These are phyloP conservation scores for Dicorynia guianensis DNA, from an alignment of 306 rosid species.

Conservation along the genomic window DNA sequence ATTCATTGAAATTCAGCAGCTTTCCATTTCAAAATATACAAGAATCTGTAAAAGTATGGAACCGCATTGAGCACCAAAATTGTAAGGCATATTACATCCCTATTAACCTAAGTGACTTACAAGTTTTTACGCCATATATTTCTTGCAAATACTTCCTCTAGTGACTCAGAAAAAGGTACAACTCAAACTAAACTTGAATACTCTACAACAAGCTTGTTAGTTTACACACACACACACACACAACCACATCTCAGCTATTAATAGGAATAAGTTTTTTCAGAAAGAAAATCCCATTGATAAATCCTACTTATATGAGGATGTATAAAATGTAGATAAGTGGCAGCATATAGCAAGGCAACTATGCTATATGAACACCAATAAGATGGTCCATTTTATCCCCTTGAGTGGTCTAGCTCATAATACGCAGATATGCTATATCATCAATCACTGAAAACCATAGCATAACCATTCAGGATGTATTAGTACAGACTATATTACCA, in stretches of 20 bases:
- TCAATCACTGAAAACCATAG: not conserved
- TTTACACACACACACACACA: not conserved
- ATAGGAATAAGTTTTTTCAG: not conserved
- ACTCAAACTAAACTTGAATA: not conserved
- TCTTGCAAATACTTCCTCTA: not conserved
- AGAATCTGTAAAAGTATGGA: not conserved
- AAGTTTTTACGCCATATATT: not conserved
- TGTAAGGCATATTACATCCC: not conserved
- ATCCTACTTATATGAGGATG: not conserved
- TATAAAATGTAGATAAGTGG: not conserved
- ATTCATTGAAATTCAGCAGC: not conserved
- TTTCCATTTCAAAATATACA: too few relatives aligned
- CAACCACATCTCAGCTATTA: not conserved
- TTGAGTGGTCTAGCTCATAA: slow-evolving; percentile 7
- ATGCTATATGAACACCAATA: not conserved
- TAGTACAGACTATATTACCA: not conserved
- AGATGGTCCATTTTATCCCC: not conserved
- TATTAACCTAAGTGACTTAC: not conserved
- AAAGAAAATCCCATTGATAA: not conserved
- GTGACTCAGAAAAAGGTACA: not conserved
- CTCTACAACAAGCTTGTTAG: not conserved
- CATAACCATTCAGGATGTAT: not conserved
- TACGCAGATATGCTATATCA: slow-evolving; percentile 10
- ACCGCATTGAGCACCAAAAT: not conserved
- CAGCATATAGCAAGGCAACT: not conserved